Conservation (phyloP, 129 eudicot genomes). For the Chrysanthemum lavandulifolium region DNA sequence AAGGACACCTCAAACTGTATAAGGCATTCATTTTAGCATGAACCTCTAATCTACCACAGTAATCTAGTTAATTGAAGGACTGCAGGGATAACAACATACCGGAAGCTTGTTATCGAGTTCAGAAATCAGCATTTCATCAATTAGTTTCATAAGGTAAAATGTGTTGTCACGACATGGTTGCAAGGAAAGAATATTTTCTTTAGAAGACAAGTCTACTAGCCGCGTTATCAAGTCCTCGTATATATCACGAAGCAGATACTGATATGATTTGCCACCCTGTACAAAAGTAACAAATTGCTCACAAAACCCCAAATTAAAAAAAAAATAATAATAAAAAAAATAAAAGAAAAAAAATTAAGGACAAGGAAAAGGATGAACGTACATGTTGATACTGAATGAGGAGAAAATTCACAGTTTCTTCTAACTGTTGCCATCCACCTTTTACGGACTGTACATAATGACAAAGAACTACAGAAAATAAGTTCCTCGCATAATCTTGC, state of each 20-base stretch:
- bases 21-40: no score
- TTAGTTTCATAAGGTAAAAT: conserved; percentile 69
- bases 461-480: conserved; percentile 75
- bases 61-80: neutral
- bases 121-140: conserved; percentile 87
- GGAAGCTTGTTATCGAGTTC: conserved; percentile 80
- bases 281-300: neutral
- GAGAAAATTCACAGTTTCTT: conserved; percentile 87
- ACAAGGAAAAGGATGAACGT: conserved; percentile 26
- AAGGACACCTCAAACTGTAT: no score
- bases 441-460: conserved; percentile 63
- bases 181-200: conserved; percentile 66
- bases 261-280: conserved; percentile 72
- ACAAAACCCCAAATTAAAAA: neutral
- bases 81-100: conserved; percentile 40
- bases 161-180: conserved; percentile 99
- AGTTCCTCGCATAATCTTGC: conserved; percentile 52
- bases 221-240: conserved; percentile 70
- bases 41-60: neutral
- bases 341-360: no score
- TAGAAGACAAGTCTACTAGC: conserved; percentile 58
- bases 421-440: conserved; percentile 98
- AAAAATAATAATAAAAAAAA: no score
- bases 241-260: conserved; percentile 71
- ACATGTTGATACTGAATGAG: conserved; percentile 75